These are phyloP conservation scores for Vicia faba DNA, from an alignment of 306 rosid species.

Conservation along the genomic window DNA sequence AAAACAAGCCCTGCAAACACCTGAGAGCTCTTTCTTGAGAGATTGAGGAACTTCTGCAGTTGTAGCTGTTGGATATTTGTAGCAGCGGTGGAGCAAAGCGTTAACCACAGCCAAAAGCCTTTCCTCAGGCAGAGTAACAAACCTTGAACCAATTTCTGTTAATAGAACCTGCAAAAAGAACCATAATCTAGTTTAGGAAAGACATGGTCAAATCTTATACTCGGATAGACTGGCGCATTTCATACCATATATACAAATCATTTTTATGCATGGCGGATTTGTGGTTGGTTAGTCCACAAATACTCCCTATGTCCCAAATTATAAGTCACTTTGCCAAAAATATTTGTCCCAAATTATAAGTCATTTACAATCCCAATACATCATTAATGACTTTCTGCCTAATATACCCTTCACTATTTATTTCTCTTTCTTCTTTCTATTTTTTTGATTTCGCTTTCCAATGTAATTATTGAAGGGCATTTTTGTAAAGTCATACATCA, in stretches of 20 bases:
- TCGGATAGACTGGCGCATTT: slow-evolving; percentile 13
- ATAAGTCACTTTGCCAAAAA: no score
- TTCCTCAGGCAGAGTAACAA: slow-evolving; percentile 98
- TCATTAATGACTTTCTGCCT: no score
- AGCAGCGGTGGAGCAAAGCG: slow-evolving; percentile 98
- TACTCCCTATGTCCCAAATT: no score
- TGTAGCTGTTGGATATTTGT: slow-evolving; percentile 98
- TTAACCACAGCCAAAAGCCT: slow-evolving; percentile 98
- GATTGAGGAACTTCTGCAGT: slow-evolving; percentile 99
- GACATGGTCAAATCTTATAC: slow-evolving; percentile 12
- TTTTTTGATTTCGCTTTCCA: no score
- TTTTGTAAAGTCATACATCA: no score
- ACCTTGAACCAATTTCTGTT: slow-evolving; percentile 97
- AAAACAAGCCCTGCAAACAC: slow-evolving; percentile 99
- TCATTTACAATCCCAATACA: no score
- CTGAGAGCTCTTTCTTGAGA: slow-evolving; percentile 97
- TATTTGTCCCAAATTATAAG: no score
- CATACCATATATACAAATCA: slow-evolving; percentile 14
- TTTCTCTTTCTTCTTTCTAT: no score
- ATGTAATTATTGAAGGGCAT: no score
- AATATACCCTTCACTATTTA: no score
- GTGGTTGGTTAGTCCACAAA: slow-evolving; percentile 9
- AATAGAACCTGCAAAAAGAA: slow-evolving; percentile 69
- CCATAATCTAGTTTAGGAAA: slow-evolving; percentile 21
- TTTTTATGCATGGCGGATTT: background rate